A percentile compares a stretch with the other conserved stretches of the same genome.
These are phyloP conservation scores for Pseudomonodictys pantanalensis DNA, from an alignment of 495 filamentous ascomycete genomes.

Conservation along the genomic window DNA sequence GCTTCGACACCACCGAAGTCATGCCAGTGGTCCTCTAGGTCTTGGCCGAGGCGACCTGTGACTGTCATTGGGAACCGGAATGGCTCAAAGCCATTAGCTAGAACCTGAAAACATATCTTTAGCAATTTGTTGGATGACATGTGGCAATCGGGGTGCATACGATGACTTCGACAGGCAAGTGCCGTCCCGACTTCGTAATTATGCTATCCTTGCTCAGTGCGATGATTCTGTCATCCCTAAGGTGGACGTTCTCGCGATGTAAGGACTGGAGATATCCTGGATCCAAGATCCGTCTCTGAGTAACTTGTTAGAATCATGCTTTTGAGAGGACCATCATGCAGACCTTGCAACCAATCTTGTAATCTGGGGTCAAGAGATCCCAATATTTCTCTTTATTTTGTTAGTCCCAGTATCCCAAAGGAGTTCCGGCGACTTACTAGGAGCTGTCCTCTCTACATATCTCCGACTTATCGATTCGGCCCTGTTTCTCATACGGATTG, in stretches of 20 bases:
- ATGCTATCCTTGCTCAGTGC: background rate
- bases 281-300: background rate
- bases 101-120: no score
- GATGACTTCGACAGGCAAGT: background rate
- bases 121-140: no score
- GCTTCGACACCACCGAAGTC: background rate
- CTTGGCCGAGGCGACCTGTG: background rate
- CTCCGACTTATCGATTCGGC: no score
- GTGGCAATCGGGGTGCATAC: no score
- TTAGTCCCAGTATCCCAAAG: no score
- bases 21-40: background rate
- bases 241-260: background rate
- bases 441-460: no score
- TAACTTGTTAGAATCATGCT: background rate
- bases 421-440: no score
- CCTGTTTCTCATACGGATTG: no score
- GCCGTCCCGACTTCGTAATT: background rate
- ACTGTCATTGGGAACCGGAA: background rate
- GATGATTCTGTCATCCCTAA: background rate
- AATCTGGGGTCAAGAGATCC: no score
- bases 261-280: background rate
- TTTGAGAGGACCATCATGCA: background rate
- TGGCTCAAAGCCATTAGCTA: background rate
- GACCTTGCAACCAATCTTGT: no score
- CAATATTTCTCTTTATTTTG: no score